phyloP scores from a whole-genome alignment of 192 early-diverging fungal genomes.

The Mortierella alpina region DNA sequence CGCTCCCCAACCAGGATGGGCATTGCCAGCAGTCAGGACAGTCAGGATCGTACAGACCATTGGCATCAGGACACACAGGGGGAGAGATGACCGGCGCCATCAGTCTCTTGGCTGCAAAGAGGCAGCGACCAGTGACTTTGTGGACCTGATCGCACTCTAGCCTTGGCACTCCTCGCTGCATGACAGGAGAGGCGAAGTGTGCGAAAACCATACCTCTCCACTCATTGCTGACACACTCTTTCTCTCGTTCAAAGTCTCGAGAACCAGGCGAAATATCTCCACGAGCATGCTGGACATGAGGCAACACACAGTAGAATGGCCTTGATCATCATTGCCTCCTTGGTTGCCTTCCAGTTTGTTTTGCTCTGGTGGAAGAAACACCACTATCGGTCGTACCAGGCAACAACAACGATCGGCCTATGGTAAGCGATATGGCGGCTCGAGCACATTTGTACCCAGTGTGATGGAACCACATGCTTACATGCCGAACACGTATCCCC shows the following conservation, averaged over 20 bases:
- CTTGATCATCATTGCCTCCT: conserved; percentile 62
- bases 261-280: conserved; percentile 47
- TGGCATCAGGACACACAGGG: too few relatives aligned
- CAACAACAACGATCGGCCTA: conserved; percentile 60
- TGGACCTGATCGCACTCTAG: too few relatives aligned
- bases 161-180: not conserved
- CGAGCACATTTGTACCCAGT: not conserved
- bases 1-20: too few relatives aligned
- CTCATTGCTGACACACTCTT: not conserved
- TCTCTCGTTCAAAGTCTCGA: conserved; percentile 22
- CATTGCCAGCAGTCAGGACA: too few relatives aligned
- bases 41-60: too few relatives aligned
- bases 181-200: not conserved
- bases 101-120: too few relatives aligned
- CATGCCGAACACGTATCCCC: not conserved
- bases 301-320: conserved; percentile 66
- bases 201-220: not conserved
- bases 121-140: too few relatives aligned
- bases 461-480: not conserved
- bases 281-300: conserved; percentile 60
- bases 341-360: conserved; percentile 68
- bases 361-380: conserved; percentile 71
- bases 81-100: too few relatives aligned
- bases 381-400: conserved; percentile 67
- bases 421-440: conserved; percentile 33